Evolutionary conservation across 805 yeast species (phyloP), one percentile per base, ranked within the genome.

Genomic region (Ogataea pini): DNA sequence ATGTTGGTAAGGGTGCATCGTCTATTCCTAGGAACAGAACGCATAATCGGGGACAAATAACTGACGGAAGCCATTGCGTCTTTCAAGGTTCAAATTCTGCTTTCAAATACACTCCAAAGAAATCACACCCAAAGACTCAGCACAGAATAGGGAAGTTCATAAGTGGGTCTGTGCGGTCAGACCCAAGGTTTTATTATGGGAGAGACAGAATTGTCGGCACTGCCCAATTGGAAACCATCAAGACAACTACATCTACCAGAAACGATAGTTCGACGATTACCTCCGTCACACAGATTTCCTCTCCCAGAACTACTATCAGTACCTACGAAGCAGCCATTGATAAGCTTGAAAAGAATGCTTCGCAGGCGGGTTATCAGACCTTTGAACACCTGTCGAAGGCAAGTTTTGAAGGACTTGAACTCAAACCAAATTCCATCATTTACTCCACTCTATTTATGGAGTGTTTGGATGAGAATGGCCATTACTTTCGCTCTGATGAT

Each of bases 221-320:
- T 1, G 55, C 61, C 4, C 68, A 66, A 41, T 36, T 64, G 8
- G 71, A 66, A 14, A 25, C 31, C n/a, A 34, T 22, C n/a, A 19
- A 34, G 24, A 5, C 37, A 7, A 28, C 6, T 13, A 4, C 14
- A 13, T 12, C 31, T 10, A 4, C n/a, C 5, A 17, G 19, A 16
- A 19, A 7, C 3, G 37, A 8, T 17, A 18, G 31, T 5, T 13
- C 31, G 6, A 28, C 9, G 5, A 13, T 8, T 8, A 28, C 14
- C 4, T 12, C 31, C 6, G 31, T 28, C 9, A 10, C n/a, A 10
- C 31, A 28, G 25, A 5, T 22, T 22, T 5, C 25, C n/a, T 28
- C 31, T 28, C 31, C 31, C 14, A 28, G n/a, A 13, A 4, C 31
- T 4, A 8, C 14, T 12, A 10, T 12, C 6, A 28, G 31, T 18